These are phyloP conservation scores for Mediolabrus comicus DNA, from an alignment of 108 stramenopile genomes.

Conservation along the genomic window DNA sequence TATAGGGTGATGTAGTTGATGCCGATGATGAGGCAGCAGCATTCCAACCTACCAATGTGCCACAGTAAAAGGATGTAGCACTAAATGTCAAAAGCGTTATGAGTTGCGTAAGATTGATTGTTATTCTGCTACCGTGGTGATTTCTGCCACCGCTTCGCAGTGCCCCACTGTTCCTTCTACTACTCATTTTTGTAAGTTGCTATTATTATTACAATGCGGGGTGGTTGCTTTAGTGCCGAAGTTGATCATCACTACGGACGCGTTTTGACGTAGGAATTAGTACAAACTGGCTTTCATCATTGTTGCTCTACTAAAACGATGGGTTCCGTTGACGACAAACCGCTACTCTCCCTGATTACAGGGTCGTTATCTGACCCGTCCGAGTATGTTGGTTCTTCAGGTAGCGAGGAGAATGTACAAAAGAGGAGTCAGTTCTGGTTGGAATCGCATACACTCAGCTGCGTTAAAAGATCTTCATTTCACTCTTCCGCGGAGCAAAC, in stretches of 20 bases:
- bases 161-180: too few relatives aligned
- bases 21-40: not conserved
- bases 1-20: not conserved
- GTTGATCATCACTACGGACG: too few relatives aligned
- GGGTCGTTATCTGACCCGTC: not conserved
- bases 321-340: not conserved
- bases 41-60: not conserved
- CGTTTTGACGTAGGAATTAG: not conserved
- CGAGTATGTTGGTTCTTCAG: not conserved
- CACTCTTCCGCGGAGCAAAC: not conserved
- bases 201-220: too few relatives aligned
- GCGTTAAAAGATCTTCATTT: constrained; percentile 2
- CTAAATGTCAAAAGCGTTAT: not conserved
- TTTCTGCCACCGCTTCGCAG: too few relatives aligned
- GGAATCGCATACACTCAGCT: constrained; percentile 17
- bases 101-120: not conserved
- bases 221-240: not conserved
- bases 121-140: not conserved
- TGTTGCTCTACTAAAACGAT: not conserved
- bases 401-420: not conserved
- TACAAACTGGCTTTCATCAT: too few relatives aligned
- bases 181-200: too few relatives aligned
- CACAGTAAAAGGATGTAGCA: not conserved
- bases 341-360: not conserved
- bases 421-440: constrained; percentile 7